phyloP scores from a whole-genome alignment of 202 grass and related monocot species.

The Digitaria exilis region DNA sequence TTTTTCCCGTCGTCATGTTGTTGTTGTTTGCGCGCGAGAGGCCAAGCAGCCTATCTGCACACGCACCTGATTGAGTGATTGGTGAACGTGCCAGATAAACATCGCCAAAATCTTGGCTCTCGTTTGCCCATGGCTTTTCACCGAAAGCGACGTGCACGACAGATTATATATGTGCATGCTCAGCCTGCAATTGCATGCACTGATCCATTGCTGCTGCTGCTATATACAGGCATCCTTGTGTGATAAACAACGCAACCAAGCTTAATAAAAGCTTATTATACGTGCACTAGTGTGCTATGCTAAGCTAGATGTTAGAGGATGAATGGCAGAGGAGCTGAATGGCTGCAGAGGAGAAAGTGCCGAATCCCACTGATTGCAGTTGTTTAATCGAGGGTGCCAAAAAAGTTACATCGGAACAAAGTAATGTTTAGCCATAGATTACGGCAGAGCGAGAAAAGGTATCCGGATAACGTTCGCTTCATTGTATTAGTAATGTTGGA shows the following conservation, averaged over 20 bases:
- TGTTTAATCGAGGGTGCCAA: not conserved
- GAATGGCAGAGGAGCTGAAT: not conserved
- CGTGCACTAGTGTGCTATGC: not conserved
- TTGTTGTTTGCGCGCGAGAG: too few species aligned
- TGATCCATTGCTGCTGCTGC: not conserved
- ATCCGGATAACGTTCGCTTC: constrained; percentile 16
- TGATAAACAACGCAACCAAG: not conserved
- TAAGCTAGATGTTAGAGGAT: not conserved
- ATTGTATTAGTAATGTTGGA: not conserved
- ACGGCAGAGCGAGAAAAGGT: constrained; percentile 5
- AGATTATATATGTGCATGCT: not conserved
- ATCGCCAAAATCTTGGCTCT: too few species aligned
- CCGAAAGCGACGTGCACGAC: constrained; percentile 5
- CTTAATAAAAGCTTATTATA: not conserved
- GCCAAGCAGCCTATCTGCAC: too few species aligned
- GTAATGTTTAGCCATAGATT: not conserved
- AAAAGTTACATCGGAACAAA: constrained; percentile 22
- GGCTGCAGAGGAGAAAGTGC: not conserved
- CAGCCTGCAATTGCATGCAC: not conserved
- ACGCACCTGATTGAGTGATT: too few species aligned
- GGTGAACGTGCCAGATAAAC: too few species aligned
- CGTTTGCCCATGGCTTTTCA: not conserved
- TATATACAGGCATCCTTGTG: constrained; percentile 7
- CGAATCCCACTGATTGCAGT: not conserved
- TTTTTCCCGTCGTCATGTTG: too few species aligned